phyloP scores from a whole-genome alignment of 2,329 filamentous ascomycete genomes.

The Xylariaceae sp. region DNA sequence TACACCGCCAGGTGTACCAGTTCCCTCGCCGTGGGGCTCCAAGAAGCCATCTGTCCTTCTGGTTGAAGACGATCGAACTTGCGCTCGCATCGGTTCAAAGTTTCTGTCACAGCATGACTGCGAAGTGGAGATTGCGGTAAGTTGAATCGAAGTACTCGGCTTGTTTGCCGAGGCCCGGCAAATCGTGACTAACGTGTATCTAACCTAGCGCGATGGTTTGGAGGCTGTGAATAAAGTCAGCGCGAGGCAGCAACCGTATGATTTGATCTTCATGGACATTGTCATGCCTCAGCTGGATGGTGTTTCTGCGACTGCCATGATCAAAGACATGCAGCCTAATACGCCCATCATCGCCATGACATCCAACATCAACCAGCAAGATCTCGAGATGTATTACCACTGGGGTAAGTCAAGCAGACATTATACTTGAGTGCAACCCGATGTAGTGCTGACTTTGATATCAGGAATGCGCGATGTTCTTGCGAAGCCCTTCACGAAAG shows the following conservation, averaged over 20 bases:
- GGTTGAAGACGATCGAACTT: constrained; percentile 75
- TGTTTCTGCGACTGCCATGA: constrained; percentile 88
- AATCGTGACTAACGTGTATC: constrained; percentile 19
- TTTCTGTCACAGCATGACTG: constrained; percentile 62
- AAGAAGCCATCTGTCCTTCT: constrained; percentile 76
- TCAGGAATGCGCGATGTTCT: constrained; percentile 95
- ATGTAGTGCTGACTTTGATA: constrained; percentile 10
- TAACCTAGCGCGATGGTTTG: constrained; percentile 67
- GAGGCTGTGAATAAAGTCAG: constrained; percentile 86
- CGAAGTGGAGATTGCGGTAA: constrained; percentile 60
- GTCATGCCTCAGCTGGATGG: constrained; percentile 97
- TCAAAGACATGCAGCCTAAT: constrained; percentile 75
- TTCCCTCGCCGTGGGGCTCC: constrained; percentile 50
- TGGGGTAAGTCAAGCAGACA: constrained; percentile 61
- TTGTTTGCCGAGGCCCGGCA: background rate
- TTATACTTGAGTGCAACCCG: background rate
- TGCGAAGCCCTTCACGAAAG: constrained; percentile 92
- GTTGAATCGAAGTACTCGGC: constrained; percentile 28
- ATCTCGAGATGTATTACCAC: constrained; percentile 95
- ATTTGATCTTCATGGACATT: constrained; percentile 82
- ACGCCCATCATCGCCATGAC: constrained; percentile 97
- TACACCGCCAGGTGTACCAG: constrained; percentile 27
- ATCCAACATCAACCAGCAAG: constrained; percentile 92
- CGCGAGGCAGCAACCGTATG: constrained; percentile 45
- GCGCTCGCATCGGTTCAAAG: constrained; percentile 62